Conservation (phyloP, 2,329 filamentous ascomycete species). For the Ophiostoma montium region DNA sequence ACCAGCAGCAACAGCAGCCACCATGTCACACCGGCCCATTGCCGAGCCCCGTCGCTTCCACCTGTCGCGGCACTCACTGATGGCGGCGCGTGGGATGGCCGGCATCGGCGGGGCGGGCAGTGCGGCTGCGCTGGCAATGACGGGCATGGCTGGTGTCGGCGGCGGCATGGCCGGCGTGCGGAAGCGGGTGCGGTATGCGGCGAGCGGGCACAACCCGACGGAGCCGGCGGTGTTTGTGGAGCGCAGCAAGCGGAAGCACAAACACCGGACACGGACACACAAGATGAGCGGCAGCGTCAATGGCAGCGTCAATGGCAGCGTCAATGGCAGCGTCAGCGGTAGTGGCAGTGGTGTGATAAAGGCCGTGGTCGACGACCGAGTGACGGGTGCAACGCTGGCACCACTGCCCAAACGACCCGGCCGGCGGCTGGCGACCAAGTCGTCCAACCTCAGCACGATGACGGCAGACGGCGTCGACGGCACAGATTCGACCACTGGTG, state of each 20-base stretch:
- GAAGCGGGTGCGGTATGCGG: constrained; percentile 26
- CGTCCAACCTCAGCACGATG: constrained; percentile 2
- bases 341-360: neutral
- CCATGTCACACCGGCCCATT: neutral
- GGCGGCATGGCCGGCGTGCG: constrained; percentile 19
- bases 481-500: neutral
- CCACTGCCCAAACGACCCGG: constrained; percentile 10
- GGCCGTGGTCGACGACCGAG: neutral
- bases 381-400: neutral
- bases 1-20: neutral
- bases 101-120: constrained; percentile 9
- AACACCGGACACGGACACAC: neutral
- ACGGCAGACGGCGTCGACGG: neutral
- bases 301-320: too few relatives aligned
- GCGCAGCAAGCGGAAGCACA: constrained; percentile 24
- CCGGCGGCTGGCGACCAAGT: constrained; percentile 3
- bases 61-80: constrained; percentile 25
- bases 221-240: constrained; percentile 41
- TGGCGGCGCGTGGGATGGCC: constrained; percentile 12
- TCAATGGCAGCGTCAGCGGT: too few relatives aligned
- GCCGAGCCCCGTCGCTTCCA: constrained; percentile 38
- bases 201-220: constrained; percentile 4
- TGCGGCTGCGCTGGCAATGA: too few relatives aligned
- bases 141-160: neutral
- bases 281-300: neutral